These are phyloP conservation scores for Flaveria trinervia DNA, from an alignment of 129 eudicot genomes.

Conservation along the genomic window DNA sequence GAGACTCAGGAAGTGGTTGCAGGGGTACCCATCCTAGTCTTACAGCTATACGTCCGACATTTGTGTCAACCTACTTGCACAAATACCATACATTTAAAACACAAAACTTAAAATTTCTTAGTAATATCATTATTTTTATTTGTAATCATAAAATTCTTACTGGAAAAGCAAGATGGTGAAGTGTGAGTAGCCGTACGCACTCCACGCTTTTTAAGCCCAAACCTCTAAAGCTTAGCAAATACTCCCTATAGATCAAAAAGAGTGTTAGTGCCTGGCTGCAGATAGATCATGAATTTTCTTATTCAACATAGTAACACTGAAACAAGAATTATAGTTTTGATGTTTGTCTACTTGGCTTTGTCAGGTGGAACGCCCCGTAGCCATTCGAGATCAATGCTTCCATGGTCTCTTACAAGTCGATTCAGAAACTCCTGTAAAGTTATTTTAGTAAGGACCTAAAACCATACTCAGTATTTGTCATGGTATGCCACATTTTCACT, in stretches of 20 bases:
- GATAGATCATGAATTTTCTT: not conserved
- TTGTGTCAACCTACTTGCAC: slow-evolving; percentile 72
- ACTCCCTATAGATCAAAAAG: slow-evolving; percentile 55
- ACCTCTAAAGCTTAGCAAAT: slow-evolving; percentile 75
- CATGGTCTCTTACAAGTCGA: slow-evolving; percentile 84
- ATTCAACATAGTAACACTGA: not conserved
- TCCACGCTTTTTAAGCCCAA: slow-evolving; percentile 89
- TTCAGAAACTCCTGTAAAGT: slow-evolving; percentile 70
- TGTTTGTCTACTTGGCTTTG: slow-evolving; percentile 74
- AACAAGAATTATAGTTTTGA: not conserved
- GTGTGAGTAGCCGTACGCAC: slow-evolving; percentile 85
- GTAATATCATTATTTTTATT: not conserved
- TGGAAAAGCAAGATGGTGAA: slow-evolving; percentile 92
- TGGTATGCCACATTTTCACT: slow-evolving; percentile 12
- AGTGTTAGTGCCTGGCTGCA: slow-evolving; percentile 10
- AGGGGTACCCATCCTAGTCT: slow-evolving; percentile 97
- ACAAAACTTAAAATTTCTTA: not conserved
- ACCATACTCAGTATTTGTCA: not conserved
- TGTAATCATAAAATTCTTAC: slow-evolving; percentile 45
- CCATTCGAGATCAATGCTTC: slow-evolving; percentile 97
- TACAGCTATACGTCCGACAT: slow-evolving; percentile 94
- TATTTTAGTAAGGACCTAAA: slow-evolving; percentile 11
- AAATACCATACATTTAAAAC: slow-evolving; percentile 5
- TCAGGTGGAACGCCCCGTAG: slow-evolving; percentile 93
- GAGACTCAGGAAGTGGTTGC: slow-evolving; percentile 84